These are phyloP conservation scores for Saksenaea oblongispora DNA, from an alignment of 371 early-diverging fungal genomes.

Conservation along the genomic window DNA sequence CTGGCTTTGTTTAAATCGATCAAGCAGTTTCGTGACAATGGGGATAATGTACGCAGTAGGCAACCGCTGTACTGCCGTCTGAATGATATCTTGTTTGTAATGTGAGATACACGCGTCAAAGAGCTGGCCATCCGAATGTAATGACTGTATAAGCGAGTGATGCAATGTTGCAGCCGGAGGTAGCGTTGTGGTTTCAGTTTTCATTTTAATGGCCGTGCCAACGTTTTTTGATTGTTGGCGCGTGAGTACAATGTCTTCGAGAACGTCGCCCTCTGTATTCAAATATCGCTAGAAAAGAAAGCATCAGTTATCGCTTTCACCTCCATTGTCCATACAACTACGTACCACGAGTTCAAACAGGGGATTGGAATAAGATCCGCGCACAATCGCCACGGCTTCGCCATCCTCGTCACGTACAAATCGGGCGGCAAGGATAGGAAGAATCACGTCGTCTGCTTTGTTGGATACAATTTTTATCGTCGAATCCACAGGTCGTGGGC, in stretches of 20 bases:
- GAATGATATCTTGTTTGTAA: conserved; percentile 53
- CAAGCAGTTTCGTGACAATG: conserved; percentile 57
- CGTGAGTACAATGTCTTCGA: conserved; percentile 35
- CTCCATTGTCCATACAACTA: neutral
- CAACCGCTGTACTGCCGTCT: conserved; percentile 59
- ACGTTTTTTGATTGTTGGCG: conserved; percentile 22
- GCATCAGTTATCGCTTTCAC: neutral
- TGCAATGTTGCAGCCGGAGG: conserved; percentile 44
- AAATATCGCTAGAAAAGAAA: conserved; percentile 11
- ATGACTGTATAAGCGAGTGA: conserved; percentile 62
- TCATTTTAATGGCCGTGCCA: neutral
- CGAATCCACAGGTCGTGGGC: conserved; percentile 27
- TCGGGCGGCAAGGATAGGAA: conserved; percentile 52
- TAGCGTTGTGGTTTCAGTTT: conserved; percentile 14
- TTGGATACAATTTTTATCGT: conserved; percentile 39
- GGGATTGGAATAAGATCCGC: conserved; percentile 60
- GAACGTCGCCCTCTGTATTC: conserved; percentile 1
- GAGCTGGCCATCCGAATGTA: conserved; percentile 64
- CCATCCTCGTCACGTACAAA: conserved; percentile 35
- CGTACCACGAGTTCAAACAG: conserved; percentile 59
- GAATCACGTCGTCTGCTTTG: conserved; percentile 20
- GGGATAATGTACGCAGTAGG: conserved; percentile 63
- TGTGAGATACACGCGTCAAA: conserved; percentile 56
- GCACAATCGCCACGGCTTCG: conserved; percentile 47
- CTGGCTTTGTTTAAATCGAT: conserved; percentile 40